These are phyloP conservation scores for Debaryomyces sp. DNA, from an alignment of 1,139 yeast genomes.

Conservation along the genomic window DNA sequence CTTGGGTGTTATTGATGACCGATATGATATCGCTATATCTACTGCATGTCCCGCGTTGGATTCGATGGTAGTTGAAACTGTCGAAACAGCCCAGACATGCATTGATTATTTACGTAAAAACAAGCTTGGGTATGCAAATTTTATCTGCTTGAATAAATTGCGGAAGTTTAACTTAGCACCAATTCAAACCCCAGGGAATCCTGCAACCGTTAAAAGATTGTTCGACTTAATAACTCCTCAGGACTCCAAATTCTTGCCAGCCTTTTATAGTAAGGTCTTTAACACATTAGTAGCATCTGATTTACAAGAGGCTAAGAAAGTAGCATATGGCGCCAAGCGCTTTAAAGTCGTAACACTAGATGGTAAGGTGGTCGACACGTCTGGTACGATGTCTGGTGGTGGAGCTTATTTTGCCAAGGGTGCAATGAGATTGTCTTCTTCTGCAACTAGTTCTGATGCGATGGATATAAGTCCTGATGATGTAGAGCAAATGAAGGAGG, in stretches of 20 bases:
- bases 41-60: conserved; percentile 93
- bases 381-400: conserved; percentile 98
- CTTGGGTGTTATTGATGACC: conserved; percentile 82
- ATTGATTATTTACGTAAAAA: conserved; percentile 84
- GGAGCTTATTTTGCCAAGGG: conserved; percentile 71
- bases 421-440: conserved; percentile 56
- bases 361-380: conserved; percentile 90
- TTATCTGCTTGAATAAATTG: conserved; percentile 77
- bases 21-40: conserved; percentile 89
- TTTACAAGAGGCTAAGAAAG: conserved; percentile 78
- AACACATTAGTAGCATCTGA: conserved; percentile 87
- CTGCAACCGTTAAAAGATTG: conserved; percentile 75
- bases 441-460: conserved; percentile 21
- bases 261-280: conserved; percentile 83
- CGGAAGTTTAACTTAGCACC: conserved; percentile 61
- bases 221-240: conserved; percentile 79
- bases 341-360: conserved; percentile 91
- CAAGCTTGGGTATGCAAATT: conserved; percentile 86
- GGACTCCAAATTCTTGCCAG: conserved; percentile 74
- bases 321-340: conserved; percentile 82
- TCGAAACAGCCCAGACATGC: conserved; percentile 90
- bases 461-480: conserved; percentile 55
- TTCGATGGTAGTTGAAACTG: conserved; percentile 92
- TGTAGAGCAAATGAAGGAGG: conserved; percentile 55
- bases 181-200: conserved; percentile 66